Evolutionary conservation across 768 basidiomycete species (phyloP), one percentile per base, ranked within the genome.

Genomic region (Rhodotorula diobovata): DNA sequence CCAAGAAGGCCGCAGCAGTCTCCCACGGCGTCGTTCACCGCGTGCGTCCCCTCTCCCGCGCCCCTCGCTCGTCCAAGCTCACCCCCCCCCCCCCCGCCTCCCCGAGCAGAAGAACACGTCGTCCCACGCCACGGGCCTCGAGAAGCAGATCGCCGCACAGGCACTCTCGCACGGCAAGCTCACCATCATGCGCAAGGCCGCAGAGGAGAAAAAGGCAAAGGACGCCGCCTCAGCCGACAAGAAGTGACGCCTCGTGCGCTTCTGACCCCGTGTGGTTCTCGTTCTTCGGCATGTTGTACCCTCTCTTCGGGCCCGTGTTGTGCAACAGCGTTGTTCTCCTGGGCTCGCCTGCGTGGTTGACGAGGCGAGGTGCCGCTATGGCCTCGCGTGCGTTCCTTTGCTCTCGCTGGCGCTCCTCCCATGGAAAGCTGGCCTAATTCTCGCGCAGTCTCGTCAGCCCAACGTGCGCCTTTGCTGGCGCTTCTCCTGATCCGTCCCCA

Each of bases 131-230:
- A n/a, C 73, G 2, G 32, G 51, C 21, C 50, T 68, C 48, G 73
- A 74, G n/a, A 64, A 66, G 54, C 32, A 25, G n/a, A 71, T 74
- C 58, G 73, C 73, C 35, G 68, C 69, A 1, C 60, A 56, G 5
- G 73, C 73, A 12, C 28, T 71, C n/a, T 16, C 45, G 5, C 59
- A 71, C 41, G 73, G 73, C 25, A 74, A 74, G 57, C 56, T 74
- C 21, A 74, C 68, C n/a, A 70, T 73, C 68, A 73, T 73, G 72
- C 46, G 62, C 21, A 39, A 55, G 23, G 61, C 66, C 10, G 72
- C 60, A 6, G 65, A 73, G 61, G 35, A 69, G 50, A 64, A 68
- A 32, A 35, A 41, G 28, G 46, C 55, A 23, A 51, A 67, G 43
- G 58, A 72, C 37, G n/a, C 43, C 37, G 43, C 41, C 41, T 12